Base-by-base conservation (phyloP, 352 stramenopile genomes). In the Globisporangium ultimum region DNA sequence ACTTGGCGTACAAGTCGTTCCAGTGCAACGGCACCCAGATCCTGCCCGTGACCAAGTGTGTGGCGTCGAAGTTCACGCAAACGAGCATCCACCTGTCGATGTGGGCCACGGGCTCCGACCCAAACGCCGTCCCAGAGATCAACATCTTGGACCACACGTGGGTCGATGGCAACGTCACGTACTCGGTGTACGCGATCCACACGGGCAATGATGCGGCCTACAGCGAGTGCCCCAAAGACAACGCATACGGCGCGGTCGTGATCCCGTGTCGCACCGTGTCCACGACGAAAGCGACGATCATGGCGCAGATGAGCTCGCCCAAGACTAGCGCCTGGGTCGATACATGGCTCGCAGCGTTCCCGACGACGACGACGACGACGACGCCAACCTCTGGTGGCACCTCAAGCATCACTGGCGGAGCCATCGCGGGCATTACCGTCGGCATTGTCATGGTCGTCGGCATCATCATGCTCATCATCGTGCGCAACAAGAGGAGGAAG, bases 21-120 rank as follows among this genome's bases (percentile, higher is more conserved):
- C n/a, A n/a, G n/a, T 77, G 70, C 42, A 58, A 32, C 12, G 66
- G 63, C 6, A 63, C 58, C 0, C 5, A 49, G 11, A 72, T 77
- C 53, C 48, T 77, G 6, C 60, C 34, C 11, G 49, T 18, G 0
- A 60, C 55, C 42, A 74, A 74, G 41, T 77, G 69, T 21, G 50
- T 72, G 22, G 57, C 64, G 13, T 57, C 62, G 15, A 48, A 64
- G 36, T 53, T 58, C 7, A 5, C 12, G 10, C 28, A 36, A 5
- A 50, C 10, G 34, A 53, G 64, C 59, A 10, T 42, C 15, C 41
- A 56, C 43, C 46, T 64, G 38, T 38, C 59, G 6, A 69, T 74
- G 60, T 77, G 69, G 69, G 63, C 63, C 1, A 53, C 61, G 12
- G 68, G 67, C 2, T 61, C 17, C n/a, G 22, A 49, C 43, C 22